Base-by-base conservation (phyloP, 2,329 filamentous ascomycete genomes). In the Zymoseptoria crescenta region DNA sequence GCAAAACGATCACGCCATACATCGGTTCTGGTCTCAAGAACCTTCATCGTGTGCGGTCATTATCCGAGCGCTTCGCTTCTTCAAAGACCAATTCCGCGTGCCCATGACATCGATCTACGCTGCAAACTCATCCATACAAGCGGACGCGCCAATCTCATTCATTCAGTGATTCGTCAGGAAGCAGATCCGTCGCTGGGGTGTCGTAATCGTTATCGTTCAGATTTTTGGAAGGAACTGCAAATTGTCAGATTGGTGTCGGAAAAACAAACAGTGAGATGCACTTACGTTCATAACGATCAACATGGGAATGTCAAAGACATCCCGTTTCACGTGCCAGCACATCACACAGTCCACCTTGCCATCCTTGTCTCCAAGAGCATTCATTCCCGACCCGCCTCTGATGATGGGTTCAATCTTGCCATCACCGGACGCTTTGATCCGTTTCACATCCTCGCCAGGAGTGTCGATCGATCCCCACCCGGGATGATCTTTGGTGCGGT, bases 291-390 rank as follows among this genome's bases (percentile, higher is more conserved):
- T 93, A 70, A 96, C 89, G 74, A 97, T 95, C 77, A 97, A 81
- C 91, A 96, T 96, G 21, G 94, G 94, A 74, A 97, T 96, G 77
- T 97, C 93, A 77, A 97, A 97, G 49, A 94, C 90, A 74, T 99
- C 94, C 64, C 93, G 83, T 77, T 96, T 96, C 63, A 97, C 92
- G 64, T 90, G 93, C 92, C 93, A 97, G 77, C 90, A 96, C 76
- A 95, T 96, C 69, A 89, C 91, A 77, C 92, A 96, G 72, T 96
- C 89, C 59, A 97, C 88, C 75, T 94, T 92, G 56, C 92, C 93
- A 69, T 96, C 91, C 71, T 85, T 88, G 70, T 89, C 80, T 0
- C 83, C 90, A 13, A 96, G 82, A 69, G 86, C 84, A 57, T 88
- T 88, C 74, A 96, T 93, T 8, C 89, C 91, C 62, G 88, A 83